A percentile compares a stretch with the other conserved stretches of the same genome.
Evolutionary conservation across 208 protist genomes (phyloP).

Genomic region (Lotmaria passim): DNA sequence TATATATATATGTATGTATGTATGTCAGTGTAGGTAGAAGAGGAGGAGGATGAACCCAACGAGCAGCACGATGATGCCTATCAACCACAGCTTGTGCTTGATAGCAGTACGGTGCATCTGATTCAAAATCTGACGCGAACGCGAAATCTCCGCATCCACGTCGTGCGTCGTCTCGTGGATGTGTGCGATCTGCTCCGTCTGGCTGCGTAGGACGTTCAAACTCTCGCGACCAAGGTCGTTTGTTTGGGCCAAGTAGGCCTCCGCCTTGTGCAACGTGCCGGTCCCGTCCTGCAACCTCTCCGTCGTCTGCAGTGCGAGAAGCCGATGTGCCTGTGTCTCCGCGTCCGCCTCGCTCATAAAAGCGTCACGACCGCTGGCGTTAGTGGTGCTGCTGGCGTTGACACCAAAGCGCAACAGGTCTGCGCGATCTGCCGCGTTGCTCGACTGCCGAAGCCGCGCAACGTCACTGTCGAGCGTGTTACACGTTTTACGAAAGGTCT

Average conservation of each 20-base stretch:
- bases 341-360: slow-evolving; percentile 45
- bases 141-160: slow-evolving; percentile 67
- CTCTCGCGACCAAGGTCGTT: slow-evolving; percentile 55
- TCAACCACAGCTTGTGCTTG: slow-evolving; percentile 65
- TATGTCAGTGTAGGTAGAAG: slow-evolving; percentile 37
- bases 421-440: slow-evolving; percentile 52
- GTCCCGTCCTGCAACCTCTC: slow-evolving; percentile 65
- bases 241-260: slow-evolving; percentile 55
- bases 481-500: slow-evolving; percentile 40
- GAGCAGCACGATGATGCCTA: slow-evolving; percentile 52
- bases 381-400: slow-evolving; percentile 5
- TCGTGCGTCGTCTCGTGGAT: slow-evolving; percentile 57
- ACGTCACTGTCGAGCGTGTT: slow-evolving; percentile 43
- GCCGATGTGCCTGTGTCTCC: slow-evolving; percentile 42
- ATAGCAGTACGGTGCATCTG: slow-evolving; percentile 75
- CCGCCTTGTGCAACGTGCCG: slow-evolving; percentile 54
- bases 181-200: slow-evolving; percentile 70
- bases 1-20: too few relatives aligned
- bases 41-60: slow-evolving; percentile 48
- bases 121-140: slow-evolving; percentile 52
- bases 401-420: slow-evolving; percentile 56
- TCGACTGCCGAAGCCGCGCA: slow-evolving; percentile 41
- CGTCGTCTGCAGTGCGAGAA: slow-evolving; percentile 58
- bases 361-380: slow-evolving; percentile 1
- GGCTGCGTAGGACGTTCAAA: slow-evolving; percentile 51